Evolutionary conservation across 805 yeast species (phyloP), one percentile per base, ranked within the genome.

Genomic region (Schwanniomyces yamadae): DNA sequence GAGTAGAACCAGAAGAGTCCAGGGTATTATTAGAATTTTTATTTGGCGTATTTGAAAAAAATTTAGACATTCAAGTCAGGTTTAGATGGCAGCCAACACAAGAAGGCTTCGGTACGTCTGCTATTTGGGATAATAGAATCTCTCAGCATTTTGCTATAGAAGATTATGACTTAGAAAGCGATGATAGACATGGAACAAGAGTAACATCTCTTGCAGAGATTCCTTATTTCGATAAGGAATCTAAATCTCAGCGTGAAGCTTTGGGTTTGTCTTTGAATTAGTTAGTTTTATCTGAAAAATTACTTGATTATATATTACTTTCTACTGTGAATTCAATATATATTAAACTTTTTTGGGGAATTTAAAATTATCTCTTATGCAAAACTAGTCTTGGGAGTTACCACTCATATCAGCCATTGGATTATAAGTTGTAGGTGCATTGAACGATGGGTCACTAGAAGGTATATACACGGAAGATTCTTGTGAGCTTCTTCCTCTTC

Each of bases 61-160:
- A 73, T 51, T 69, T 71, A 35, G 82, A 77, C 44, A 69, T 75
- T 39, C 81, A 76, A 56, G 77, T 74, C 13, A 61, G 82, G 42
- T 70, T 71, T 61, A 68, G 65, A 44, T 75, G 81, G 81, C 56
- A 61, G 40, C 61, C 67, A 31, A 50, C 70, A n/a, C 56, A 56
- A 39, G 45, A 49, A 8, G 73, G 74, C 5, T 54, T 52, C 13
- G 77, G 77, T 21, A 70, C 78, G 21, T 61, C 77, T 25, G 82
- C 79, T 6, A 48, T 77, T 23, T 78, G 83, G 82, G 83, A 78
- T 48, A 78, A 78, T 63, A 62, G 83, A 52, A 50, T 74, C 35
- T 63, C 77, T 16, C 67, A 67, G 37, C 85, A 79, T 58, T 59
- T 62, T 39, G 79, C 80, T 9, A 68, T 75, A n/a, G 63, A 69